Conservation (phyloP, 768 basidiomycete genomes). For the Russula abietina region DNA sequence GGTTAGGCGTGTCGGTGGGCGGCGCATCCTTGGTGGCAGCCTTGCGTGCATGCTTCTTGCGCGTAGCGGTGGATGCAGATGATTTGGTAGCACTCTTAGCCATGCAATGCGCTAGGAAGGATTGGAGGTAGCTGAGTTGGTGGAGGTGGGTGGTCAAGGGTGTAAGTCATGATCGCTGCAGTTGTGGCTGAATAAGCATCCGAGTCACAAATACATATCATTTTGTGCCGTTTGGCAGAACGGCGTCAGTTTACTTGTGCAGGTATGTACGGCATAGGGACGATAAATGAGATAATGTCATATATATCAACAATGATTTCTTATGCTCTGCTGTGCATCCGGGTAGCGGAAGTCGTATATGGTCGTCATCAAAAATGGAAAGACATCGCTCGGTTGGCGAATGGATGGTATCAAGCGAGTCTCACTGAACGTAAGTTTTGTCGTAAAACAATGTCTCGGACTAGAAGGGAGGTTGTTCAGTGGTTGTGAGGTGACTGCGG, state of each 20-base stretch:
- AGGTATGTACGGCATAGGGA: slow-evolving; percentile 5
- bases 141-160: neutral
- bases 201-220: neutral
- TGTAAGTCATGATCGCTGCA: neutral
- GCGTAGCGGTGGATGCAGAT: slow-evolving; percentile 77
- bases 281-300: slow-evolving; percentile 6
- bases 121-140: neutral
- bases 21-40: slow-evolving; percentile 36
- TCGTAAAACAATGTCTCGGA: slow-evolving; percentile 25
- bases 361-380: neutral
- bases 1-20: slow-evolving; percentile 30
- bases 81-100: slow-evolving; percentile 49
- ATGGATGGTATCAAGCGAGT: slow-evolving; percentile 16
- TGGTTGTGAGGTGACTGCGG: neutral
- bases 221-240: neutral
- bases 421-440: slow-evolving; percentile 22
- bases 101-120: slow-evolving; percentile 31
- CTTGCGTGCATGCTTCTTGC: slow-evolving; percentile 90
- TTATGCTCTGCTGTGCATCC: neutral
- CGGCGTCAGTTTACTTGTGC: neutral
- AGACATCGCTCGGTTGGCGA: too few relatives aligned
- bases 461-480: too few relatives aligned
- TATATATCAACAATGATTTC: slow-evolving; percentile 5
- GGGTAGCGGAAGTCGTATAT: neutral
- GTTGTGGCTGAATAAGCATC: slow-evolving; percentile 16